These are phyloP conservation scores for Termitomyces sp. DNA, from an alignment of 1,284 basidiomycete genomes.

Conservation along the genomic window DNA sequence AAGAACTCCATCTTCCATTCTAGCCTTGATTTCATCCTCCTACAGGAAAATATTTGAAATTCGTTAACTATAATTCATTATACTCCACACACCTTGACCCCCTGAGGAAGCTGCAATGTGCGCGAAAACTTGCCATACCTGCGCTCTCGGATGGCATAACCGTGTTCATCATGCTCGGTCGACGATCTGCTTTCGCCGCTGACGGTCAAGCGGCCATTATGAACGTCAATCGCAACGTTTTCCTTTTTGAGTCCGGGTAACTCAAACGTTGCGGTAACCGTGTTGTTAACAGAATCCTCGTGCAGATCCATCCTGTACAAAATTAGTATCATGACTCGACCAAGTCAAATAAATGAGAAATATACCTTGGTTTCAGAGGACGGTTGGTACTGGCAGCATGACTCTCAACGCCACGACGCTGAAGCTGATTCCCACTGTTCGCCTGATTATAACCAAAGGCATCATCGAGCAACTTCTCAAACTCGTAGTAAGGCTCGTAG, in stretches of 20 bases:
- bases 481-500: conserved; percentile 47
- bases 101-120: conserved; percentile 39
- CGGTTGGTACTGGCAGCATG: conserved; percentile 15
- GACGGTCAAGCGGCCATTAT: conserved; percentile 38
- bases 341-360: not conserved
- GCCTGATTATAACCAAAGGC: conserved; percentile 28
- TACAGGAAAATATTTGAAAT: not conserved
- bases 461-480: conserved; percentile 47
- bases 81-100: conserved; percentile 36
- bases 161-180: conserved; percentile 33
- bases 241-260: conserved; percentile 42
- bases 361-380: conserved; percentile 23
- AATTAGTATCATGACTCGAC: not conserved
- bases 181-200: conserved; percentile 37
- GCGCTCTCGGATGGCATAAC: conserved; percentile 47
- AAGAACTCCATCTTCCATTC: conserved; percentile 22
- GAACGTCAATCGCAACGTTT: conserved; percentile 37
- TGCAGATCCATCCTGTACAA: conserved; percentile 41
- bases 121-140: conserved; percentile 43
- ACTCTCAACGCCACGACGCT: conserved; percentile 14
- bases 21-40: conserved; percentile 24
- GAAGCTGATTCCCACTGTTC: conserved; percentile 6
- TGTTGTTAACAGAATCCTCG: conserved; percentile 34
- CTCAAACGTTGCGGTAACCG: conserved; percentile 44
- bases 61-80: not conserved